A percentile compares a stretch with the other conserved stretches of the same genome.
Conservation (phyloP, 169 alveolate species). For the Sarcocystis neurona region DNA sequence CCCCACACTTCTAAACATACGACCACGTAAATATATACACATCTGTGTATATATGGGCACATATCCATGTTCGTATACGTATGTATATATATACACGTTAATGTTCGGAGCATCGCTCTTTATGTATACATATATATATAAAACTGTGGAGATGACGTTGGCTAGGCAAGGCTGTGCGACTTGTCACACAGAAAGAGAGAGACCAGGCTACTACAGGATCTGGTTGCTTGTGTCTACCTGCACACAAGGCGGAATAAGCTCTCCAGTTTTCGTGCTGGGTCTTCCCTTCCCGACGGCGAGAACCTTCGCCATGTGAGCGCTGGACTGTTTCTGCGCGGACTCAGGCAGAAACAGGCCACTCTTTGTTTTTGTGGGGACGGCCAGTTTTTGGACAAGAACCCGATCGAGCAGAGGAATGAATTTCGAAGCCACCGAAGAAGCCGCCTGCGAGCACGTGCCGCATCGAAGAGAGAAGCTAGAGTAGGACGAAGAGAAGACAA, state of each 20-base stretch:
- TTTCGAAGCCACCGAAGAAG: conserved; percentile 68
- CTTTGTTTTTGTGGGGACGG: conserved; percentile 75
- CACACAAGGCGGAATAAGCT: not conserved
- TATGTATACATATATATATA: not conserved
- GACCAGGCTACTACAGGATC: not conserved
- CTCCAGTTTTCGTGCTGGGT: not conserved
- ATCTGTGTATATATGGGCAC: too few species aligned
- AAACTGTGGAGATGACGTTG: not conserved
- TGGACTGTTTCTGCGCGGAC: conserved; percentile 77
- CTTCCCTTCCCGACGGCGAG: conserved; percentile 45
- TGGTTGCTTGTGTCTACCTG: not conserved
- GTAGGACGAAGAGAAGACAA: not conserved
- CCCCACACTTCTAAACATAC: not conserved
- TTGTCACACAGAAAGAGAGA: not conserved
- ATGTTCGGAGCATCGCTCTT: not conserved
- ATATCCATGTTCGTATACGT: not conserved
- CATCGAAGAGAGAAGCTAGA: not conserved
- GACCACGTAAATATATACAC: not conserved
- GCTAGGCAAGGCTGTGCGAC: not conserved
- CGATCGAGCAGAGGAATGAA: conserved; percentile 84
- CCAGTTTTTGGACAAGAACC: conserved; percentile 78
- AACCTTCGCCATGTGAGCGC: conserved; percentile 74
- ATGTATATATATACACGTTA: not conserved
- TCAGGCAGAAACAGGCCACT: conserved; percentile 84
- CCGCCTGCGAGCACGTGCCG: not conserved